phyloP scores from a whole-genome alignment of 441 rosid species.

The Pelargonium myrrhifolium region DNA sequence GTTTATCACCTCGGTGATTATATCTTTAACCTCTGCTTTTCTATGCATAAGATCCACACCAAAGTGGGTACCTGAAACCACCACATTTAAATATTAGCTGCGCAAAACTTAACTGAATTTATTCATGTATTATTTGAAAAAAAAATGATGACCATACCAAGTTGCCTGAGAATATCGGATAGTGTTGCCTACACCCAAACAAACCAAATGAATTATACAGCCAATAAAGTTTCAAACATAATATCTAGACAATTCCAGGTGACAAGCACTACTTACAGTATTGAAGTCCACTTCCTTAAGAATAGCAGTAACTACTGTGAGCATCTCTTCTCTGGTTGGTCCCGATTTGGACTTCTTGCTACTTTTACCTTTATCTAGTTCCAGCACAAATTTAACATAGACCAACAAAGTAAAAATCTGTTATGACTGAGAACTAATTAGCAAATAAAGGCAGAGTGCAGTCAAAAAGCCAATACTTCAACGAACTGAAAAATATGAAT shows the following conservation, averaged over 20 bases:
- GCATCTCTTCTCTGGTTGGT: constrained; percentile 85
- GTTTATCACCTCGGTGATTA: constrained; percentile 81
- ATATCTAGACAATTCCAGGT: constrained; percentile 8
- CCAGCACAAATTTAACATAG: constrained; percentile 16
- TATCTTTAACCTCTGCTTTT: constrained; percentile 86
- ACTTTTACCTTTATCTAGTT: constrained; percentile 50
- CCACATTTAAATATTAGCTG: constrained; percentile 14
- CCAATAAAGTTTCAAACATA: constrained; percentile 5
- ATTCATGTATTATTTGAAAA: not conserved
- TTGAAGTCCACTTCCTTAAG: constrained; percentile 92
- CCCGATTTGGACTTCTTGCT: constrained; percentile 55
- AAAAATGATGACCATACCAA: constrained; percentile 43
- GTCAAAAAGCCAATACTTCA: too few relatives aligned
- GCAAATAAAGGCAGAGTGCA: not conserved
- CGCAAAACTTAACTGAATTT: not conserved
- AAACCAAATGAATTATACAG: constrained; percentile 13
- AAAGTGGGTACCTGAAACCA: constrained; percentile 55
- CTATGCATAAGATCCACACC: constrained; percentile 62
- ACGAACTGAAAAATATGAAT: too few relatives aligned
- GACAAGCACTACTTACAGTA: constrained; percentile 49
- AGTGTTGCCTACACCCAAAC: constrained; percentile 68
- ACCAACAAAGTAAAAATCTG: not conserved
- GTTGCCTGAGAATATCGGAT: constrained; percentile 74
- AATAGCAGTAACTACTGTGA: constrained; percentile 64
- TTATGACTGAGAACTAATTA: not conserved